Base-by-base conservation (phyloP, 345 rosid genomes). In the Hibiscus trionum region DNA sequence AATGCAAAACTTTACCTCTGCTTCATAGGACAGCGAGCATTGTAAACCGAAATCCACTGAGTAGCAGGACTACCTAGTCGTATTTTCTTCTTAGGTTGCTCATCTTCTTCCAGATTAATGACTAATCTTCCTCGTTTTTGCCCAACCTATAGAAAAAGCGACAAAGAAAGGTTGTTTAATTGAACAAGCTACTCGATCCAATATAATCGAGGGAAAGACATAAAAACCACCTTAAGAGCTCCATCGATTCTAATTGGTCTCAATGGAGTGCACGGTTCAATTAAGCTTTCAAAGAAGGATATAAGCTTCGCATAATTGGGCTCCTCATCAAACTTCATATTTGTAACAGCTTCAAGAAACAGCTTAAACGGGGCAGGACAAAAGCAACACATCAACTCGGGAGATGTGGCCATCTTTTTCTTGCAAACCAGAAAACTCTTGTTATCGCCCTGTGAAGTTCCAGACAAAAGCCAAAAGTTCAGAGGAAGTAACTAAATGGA, bases 381-480 rank as follows among this genome's bases (percentile, higher is more conserved):
- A 77, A 88, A 85, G 85, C 97, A 88, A 75, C 97, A 95, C 86
- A 95, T 90, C 75, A 84, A 42, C 73, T 95, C 97, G 5, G 97
- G 88, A 77, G 97, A 84, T 60, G 93, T 89, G 27, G 88, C 86
- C 99, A 92, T 89, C 86, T 92, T 95, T 73, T 95, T 95, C 84
- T 95, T 95, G 81, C 95, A 89, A 63, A 92, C 97, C 77, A 95
- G 93, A 82, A 92, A 95, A 75, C 99, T 87, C 82, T 95, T 92
- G 74, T 95, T 92, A 72, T 95, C 98, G 61, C 98, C 98, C 98
- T 91, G 82, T 56, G 71, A 73, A 74, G 69, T 61, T 64, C 69
- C 62, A 63, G 80, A 35, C 59, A 62, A 27, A 44, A 62, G 19
- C 68, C 12, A 21, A 42, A 24, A 50, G 69, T 17, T 73, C 69